Conservation (phyloP, 176 grass and related monocot genomes). For the Aegilops bicornis region DNA sequence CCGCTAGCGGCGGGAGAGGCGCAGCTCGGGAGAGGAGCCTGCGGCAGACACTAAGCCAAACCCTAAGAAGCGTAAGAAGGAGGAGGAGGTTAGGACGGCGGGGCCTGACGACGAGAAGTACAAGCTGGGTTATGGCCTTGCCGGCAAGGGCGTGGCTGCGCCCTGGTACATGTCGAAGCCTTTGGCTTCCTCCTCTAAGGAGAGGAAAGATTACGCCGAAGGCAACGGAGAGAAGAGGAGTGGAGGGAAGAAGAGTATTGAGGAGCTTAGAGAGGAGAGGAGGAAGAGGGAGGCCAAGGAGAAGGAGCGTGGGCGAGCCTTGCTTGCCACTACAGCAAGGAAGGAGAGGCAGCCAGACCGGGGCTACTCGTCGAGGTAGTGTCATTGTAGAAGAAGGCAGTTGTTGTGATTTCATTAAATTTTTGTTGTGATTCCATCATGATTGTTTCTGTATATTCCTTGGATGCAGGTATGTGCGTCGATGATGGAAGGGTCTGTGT, state of each 20-base stretch:
- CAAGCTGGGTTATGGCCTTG: slow-evolving; percentile 79
- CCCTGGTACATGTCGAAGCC: slow-evolving; percentile 76
- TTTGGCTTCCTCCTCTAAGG: slow-evolving; percentile 20
- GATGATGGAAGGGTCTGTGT: slow-evolving; percentile 11
- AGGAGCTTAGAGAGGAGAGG: slow-evolving; percentile 68
- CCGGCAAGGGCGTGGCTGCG: slow-evolving; percentile 78
- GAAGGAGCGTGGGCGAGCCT: slow-evolving; percentile 44
- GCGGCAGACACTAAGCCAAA: slow-evolving; percentile 14
- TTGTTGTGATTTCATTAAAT: neutral
- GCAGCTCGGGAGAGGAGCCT: slow-evolving; percentile 37
- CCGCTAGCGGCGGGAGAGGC: slow-evolving; percentile 37
- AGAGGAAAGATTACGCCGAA: neutral
- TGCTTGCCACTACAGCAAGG: slow-evolving; percentile 26
- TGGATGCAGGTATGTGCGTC: slow-evolving; percentile 26
- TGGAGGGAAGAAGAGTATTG: slow-evolving; percentile 63
- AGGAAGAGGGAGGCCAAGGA: slow-evolving; percentile 71
- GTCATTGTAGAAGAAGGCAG: neutral
- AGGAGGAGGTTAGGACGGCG: slow-evolving; percentile 56
- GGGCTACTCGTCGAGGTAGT: slow-evolving; percentile 38
- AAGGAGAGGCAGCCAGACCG: slow-evolving; percentile 42
- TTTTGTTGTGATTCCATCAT: neutral
- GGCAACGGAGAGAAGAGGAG: slow-evolving; percentile 4
- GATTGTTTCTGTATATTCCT: neutral
- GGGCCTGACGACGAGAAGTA: slow-evolving; percentile 93
- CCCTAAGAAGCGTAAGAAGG: slow-evolving; percentile 71